Evolutionary conservation across 2,329 filamentous ascomycete genomes (phyloP).

Genomic region (Claviceps humidiphila): DNA sequence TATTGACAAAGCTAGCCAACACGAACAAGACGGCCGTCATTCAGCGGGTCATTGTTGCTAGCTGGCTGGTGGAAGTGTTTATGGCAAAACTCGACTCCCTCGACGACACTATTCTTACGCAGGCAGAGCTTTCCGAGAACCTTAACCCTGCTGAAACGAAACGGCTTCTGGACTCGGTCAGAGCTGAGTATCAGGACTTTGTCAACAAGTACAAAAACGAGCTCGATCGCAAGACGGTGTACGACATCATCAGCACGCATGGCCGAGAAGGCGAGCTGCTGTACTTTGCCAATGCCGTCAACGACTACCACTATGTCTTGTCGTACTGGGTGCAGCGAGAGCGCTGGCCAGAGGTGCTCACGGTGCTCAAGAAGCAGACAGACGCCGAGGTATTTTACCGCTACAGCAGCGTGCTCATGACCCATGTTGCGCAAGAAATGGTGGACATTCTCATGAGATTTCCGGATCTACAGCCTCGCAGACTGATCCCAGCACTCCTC

Average conservation of each 20-base stretch:
- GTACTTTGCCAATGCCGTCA: conserved; percentile 75
- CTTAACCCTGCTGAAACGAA: conserved; percentile 57
- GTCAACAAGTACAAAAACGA: conserved; percentile 73
- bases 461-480: conserved; percentile 67
- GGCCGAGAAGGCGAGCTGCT: conserved; percentile 86
- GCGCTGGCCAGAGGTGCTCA: conserved; percentile 75
- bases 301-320: conserved; percentile 89
- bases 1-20: conserved; percentile 68
- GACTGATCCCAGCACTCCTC: conserved; percentile 81
- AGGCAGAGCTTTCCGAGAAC: conserved; percentile 65
- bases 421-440: conserved; percentile 67
- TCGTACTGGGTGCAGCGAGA: conserved; percentile 97
- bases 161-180: conserved; percentile 56
- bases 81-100: conserved; percentile 94
- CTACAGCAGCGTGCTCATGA: conserved; percentile 95
- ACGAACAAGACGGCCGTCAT: conserved; percentile 76
- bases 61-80: conserved; percentile 89
- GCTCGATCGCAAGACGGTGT: conserved; percentile 80
- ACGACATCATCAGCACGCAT: conserved; percentile 92
- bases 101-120: conserved; percentile 85
- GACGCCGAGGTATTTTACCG: conserved; percentile 90
- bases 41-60: conserved; percentile 91
- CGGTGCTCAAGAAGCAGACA: conserved; percentile 84
- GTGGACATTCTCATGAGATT: conserved; percentile 96
- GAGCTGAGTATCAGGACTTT: conserved; percentile 79